phyloP scores from a whole-genome alignment of 345 rosid species.

The Nephelium lappaceum region DNA sequence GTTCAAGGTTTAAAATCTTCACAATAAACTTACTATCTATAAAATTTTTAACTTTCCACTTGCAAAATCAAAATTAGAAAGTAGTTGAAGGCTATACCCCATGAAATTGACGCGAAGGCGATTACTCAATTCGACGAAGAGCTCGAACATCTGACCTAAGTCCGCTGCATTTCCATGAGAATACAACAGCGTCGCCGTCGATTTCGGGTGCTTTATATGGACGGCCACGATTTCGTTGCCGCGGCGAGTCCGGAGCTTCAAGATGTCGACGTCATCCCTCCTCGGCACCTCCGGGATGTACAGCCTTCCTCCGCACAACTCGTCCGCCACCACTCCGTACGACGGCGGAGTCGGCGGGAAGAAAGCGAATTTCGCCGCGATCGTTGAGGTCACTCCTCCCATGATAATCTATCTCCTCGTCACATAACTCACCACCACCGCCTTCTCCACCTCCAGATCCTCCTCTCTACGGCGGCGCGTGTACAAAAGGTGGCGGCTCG shows the following conservation, averaged over 20 bases:
- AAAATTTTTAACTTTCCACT: not conserved
- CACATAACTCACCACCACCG: constrained; percentile 31
- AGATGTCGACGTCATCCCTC: constrained; percentile 66
- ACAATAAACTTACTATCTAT: not conserved
- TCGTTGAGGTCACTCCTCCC: constrained; percentile 98
- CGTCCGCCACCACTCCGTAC: constrained; percentile 53
- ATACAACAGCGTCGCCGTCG: constrained; percentile 73
- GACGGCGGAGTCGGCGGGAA: constrained; percentile 98
- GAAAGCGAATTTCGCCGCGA: constrained; percentile 97
- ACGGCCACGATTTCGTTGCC: constrained; percentile 83
- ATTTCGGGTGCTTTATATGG: constrained; percentile 72
- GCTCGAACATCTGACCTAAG: constrained; percentile 93
- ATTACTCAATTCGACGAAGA: constrained; percentile 79
- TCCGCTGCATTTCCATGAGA: constrained; percentile 99
- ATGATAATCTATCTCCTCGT: constrained; percentile 50
- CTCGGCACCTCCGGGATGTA: constrained; percentile 61
- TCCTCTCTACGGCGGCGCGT: not conserved
- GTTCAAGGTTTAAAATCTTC: not conserved
- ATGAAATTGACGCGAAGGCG: constrained; percentile 84
- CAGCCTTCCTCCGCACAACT: constrained; percentile 45
- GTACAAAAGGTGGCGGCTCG: not conserved
- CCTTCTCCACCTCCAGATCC: constrained; percentile 23
- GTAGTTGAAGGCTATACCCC: constrained; percentile 55
- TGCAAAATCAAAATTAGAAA: constrained; percentile 5
- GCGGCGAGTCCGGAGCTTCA: constrained; percentile 75